Base-by-base conservation (phyloP, 495 filamentous ascomycete species). In the Penicillium tannophilum region DNA sequence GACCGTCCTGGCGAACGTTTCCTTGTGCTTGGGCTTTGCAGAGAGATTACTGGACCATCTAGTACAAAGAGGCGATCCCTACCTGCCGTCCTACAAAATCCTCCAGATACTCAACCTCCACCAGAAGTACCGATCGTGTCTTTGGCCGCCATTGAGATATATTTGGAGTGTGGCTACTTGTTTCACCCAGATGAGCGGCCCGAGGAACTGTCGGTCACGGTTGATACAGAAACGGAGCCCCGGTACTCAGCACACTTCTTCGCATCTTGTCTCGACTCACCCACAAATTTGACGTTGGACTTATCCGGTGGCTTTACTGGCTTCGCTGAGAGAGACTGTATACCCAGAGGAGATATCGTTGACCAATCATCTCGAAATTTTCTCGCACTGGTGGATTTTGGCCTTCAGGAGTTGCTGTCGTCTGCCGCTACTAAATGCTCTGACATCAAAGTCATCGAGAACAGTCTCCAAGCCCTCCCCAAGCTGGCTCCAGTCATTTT, bases 401-500 rank as follows among this genome's bases (percentile, higher is more conserved):
- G 65, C 4, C 53, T 79, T 10, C 66, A 55, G 26, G 60, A 44
- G 12, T 58, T 78, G 28, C 48, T 77, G 6, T 35, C 59, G 17
- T 58, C 63, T 4, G 50, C 39, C 39, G 12, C 39, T 12, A 39
- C 23, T 10, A 59, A 61, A 30, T 24, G 31, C 20, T 44, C 26
- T 11, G 20, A 54, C 44, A 52, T 66, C 12, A 26, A 49, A 20
- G n/a, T 56, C 11, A 42, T 54, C 8, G 54, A 61, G 17, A 39
- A 53, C 17, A 41, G 53, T n/a, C 50, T 61, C 5, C 50, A 58
- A 20, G 66, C 52, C 43, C 55, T 81, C 19, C 61, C 63, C 0
- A 36, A 58, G 3, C 63, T 76, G 4, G 69, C 66, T 1, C 78
- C 78, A 16, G 63, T 53, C 17, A 44, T 76, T 6, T 78, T 81